A percentile compares a stretch with the other conserved stretches of the same genome.
Evolutionary conservation across 169 alveolate genomes (phyloP).

Genomic region (Plasmodium relictum): DNA sequence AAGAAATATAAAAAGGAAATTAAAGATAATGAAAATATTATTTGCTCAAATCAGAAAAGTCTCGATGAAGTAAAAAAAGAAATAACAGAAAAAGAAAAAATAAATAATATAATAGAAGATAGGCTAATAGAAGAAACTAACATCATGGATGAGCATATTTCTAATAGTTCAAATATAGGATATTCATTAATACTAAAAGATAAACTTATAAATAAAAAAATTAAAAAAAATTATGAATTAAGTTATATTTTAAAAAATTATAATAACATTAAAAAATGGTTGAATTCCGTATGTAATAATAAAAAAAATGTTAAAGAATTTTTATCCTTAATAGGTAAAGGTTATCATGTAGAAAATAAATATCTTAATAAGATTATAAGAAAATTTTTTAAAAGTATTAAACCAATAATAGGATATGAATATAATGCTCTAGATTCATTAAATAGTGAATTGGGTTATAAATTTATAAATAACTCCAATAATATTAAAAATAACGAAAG

Average conservation of each 20-base stretch:
- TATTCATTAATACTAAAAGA: background rate
- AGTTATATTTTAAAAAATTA: slow-evolving; percentile 10
- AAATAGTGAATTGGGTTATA: slow-evolving; percentile 12
- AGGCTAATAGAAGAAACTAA: background rate
- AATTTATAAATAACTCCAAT: background rate
- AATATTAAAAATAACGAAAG: slow-evolving; percentile 9
- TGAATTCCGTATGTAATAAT: slow-evolving; percentile 39
- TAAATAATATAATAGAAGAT: background rate
- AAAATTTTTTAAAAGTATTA: slow-evolving; percentile 34
- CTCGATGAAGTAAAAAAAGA: background rate
- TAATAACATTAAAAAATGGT: slow-evolving; percentile 23
- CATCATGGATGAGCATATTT: background rate
- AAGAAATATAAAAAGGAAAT: background rate
- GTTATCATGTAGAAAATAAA: slow-evolving; percentile 32
- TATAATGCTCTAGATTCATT: slow-evolving; percentile 23
- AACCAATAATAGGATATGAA: slow-evolving; percentile 46
- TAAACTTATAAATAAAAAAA: background rate
- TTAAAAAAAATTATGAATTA: slow-evolving; percentile 1
- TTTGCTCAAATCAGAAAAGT: too few species aligned
- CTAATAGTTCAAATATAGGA: slow-evolving; percentile 6
- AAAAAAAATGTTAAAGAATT: slow-evolving; percentile 51
- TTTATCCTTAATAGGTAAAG: slow-evolving; percentile 35
- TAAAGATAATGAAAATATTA: background rate
- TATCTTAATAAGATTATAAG: slow-evolving; percentile 31
- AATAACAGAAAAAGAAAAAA: background rate